Evolutionary conservation across 202 grass and related monocot species (phyloP).

Genomic region (Zizania palustris): DNA sequence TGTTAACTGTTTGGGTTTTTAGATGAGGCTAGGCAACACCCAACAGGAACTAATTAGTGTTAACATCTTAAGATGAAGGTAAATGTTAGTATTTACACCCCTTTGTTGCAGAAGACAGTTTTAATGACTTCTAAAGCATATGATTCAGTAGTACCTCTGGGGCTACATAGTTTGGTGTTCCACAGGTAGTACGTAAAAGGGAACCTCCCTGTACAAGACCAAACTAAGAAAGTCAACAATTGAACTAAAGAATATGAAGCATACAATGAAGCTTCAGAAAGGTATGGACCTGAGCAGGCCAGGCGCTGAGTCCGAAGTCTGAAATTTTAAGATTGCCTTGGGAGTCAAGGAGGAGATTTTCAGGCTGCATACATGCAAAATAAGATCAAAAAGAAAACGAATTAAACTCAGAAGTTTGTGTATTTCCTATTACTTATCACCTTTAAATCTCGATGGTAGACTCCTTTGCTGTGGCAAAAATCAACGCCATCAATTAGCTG

Average conservation of each 20-base stretch:
- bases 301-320: constrained; percentile 93
- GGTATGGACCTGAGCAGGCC: constrained; percentile 71
- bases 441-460: constrained; percentile 96
- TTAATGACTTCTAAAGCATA: constrained; percentile 22
- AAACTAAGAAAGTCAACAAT: constrained; percentile 42
- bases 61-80: not conserved
- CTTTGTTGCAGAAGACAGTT: constrained; percentile 31
- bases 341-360: constrained; percentile 96
- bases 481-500: constrained; percentile 96
- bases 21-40: too few relatives aligned
- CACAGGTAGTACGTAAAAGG: constrained; percentile 87
- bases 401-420: constrained; percentile 1
- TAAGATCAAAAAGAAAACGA: constrained; percentile 29
- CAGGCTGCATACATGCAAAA: constrained; percentile 69
- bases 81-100: not conserved
- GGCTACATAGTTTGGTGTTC: constrained; percentile 99
- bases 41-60: not conserved
- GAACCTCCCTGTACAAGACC: constrained; percentile 62
- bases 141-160: constrained; percentile 71
- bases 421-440: constrained; percentile 39
- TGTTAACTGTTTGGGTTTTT: not conserved
- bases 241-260: constrained; percentile 15
- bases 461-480: constrained; percentile 91
- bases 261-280: constrained; percentile 29
- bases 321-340: constrained; percentile 99